Base-by-base conservation (phyloP, 345 rosid genomes). In the Populus davidiana region DNA sequence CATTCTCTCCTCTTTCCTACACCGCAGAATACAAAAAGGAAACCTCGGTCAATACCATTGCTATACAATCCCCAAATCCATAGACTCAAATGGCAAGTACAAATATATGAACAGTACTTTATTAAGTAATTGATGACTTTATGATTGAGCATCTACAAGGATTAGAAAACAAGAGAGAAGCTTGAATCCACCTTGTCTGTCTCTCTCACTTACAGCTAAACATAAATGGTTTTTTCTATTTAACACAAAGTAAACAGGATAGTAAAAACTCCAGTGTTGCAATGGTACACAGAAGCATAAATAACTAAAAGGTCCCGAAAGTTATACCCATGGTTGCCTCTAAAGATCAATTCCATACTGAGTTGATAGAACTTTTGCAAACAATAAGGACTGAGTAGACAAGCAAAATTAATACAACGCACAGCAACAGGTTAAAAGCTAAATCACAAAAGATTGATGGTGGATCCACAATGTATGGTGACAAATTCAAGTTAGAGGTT, bases 1-100 rank as follows among this genome's bases (percentile, higher is more conserved):
- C 82, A 82, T 96, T 89, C 87, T 96, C 99, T 75, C 98, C 97
- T 86, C 99, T 89, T 91, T 96, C 98, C 99, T 93, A 82, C 75
- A 89, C 59, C 83, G 69, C 36, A 73, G 21, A 20, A 79, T 43
- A 70, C 73, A 16, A 36, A 81, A 79, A 8, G 79, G 67, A 85
- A 72, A 70, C 67, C 41, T 50, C 18, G 13, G 71, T 81, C 25
- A 79, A 71, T 29, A 68, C 56, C 9, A n/a, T 66, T 17, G 36
- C 62, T 49, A 29, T 73, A 79, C 75, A 35, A 67, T n/a, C 63
- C 29, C 29, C 6, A 62, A 49, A 65, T 62, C 61, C 75, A 70
- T 36, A 62, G 50, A 52, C 35, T 49, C 23, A 6, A 50, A 47
- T 12, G 21, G 31, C 68, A 41, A 68, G 41, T 69, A 14, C n/a